Conservation (phyloP, 306 rosid species). For the Cucumis sativus region DNA sequence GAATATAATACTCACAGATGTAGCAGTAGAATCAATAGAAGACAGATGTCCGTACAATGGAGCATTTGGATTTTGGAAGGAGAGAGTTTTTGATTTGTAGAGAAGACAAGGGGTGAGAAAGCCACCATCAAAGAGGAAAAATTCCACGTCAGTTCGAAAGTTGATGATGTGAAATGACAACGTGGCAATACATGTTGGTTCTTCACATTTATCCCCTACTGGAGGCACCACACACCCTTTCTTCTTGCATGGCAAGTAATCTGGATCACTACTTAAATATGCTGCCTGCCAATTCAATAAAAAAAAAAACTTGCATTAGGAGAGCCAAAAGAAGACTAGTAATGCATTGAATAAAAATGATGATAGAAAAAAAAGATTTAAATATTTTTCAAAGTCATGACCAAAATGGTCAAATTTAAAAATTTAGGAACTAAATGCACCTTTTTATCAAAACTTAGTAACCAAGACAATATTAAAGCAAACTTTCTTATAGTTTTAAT, state of each 20-base stretch:
- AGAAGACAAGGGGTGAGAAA: conserved; percentile 46
- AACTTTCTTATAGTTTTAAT: too few relatives aligned
- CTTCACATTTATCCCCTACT: conserved; percentile 17
- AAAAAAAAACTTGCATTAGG: too few relatives aligned
- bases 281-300: conserved; percentile 14
- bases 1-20: conserved; percentile 28
- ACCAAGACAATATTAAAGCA: too few relatives aligned
- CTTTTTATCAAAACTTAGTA: too few relatives aligned
- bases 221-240: conserved; percentile 23
- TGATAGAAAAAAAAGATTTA: too few relatives aligned
- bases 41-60: conserved; percentile 70
- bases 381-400: too few relatives aligned
- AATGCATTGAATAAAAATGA: too few relatives aligned
- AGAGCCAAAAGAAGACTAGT: too few relatives aligned
- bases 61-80: conserved; percentile 48
- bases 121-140: conserved; percentile 57
- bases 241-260: conserved; percentile 53
- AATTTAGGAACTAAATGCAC: too few relatives aligned
- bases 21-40: conserved; percentile 48
- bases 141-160: conserved; percentile 72
- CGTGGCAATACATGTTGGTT: conserved; percentile 44
- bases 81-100: conserved; percentile 26
- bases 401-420: too few relatives aligned
- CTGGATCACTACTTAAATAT: conserved; percentile 42
- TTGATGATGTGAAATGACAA: conserved; percentile 67